These are phyloP conservation scores for Plenodomus lindquistii DNA, from an alignment of 2,329 filamentous ascomycete species.

Conservation along the genomic window DNA sequence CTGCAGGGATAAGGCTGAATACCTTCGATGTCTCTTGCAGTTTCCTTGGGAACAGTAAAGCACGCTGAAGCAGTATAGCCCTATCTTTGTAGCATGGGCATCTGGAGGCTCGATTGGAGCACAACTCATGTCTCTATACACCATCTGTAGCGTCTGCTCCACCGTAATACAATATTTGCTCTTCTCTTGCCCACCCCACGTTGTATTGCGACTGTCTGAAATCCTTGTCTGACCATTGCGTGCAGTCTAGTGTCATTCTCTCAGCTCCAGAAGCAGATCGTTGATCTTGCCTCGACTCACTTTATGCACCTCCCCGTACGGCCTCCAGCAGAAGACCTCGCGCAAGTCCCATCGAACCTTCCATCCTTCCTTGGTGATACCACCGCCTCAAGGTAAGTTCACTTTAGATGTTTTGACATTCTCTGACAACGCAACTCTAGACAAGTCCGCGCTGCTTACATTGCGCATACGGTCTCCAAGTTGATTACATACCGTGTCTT, in stretches of 20 bases:
- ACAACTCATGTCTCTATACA: conserved; percentile 13
- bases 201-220: not conserved
- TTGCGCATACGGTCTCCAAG: conserved; percentile 60
- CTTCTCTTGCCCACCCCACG: not conserved
- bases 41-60: conserved; percentile 9
- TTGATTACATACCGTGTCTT: conserved; percentile 61
- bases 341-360: conserved; percentile 56
- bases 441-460: conserved; percentile 58
- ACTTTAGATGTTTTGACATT: not conserved
- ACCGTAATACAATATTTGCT: conserved; percentile 9
- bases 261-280: conserved; percentile 56
- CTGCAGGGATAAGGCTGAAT: conserved; percentile 1
- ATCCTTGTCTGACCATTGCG: conserved; percentile 4
- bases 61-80: conserved; percentile 14
- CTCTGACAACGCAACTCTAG: conserved; percentile 21
- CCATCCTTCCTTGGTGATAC: conserved; percentile 60
- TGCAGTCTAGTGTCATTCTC: conserved; percentile 56
- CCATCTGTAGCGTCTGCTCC: conserved; percentile 9
- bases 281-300: conserved; percentile 56
- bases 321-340: conserved; percentile 55
- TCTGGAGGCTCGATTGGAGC: conserved; percentile 8
- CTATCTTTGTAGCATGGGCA: conserved; percentile 9
- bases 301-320: conserved; percentile 57
- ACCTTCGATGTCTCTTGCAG: conserved; percentile 5
- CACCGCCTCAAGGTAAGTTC: conserved; percentile 48